Base-by-base conservation (phyloP, 495 filamentous ascomycete species). In the Aspergillus ostianus region DNA sequence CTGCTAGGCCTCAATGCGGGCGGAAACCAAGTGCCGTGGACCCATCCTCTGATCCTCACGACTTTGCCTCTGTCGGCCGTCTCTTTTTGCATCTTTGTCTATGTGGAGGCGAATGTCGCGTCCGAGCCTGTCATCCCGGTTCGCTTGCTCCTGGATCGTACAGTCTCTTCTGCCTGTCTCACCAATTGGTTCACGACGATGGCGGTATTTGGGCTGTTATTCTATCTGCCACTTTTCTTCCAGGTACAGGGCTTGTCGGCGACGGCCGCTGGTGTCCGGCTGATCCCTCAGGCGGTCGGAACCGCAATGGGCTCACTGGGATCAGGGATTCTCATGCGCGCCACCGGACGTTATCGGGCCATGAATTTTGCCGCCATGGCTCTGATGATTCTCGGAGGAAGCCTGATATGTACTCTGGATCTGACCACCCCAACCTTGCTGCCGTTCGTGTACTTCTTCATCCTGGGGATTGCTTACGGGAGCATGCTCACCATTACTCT, bases 11-110 rank as follows among this genome's bases (percentile, higher is more conserved):
- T 97, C 53, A 96, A 92, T 65, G 85, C 89, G 1, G 92, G 92
- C 13, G 92, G 93, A 6, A 96, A 93, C 59, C 71, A 90, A 18
- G 83, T 96, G 0, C 89, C 91, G 3, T 96, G 93, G 93, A 83
- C 77, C 0, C 89, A 95, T 57, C 91, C 90, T 3, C 74, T 96
- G n/a, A 85, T 95, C 5, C 71, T 91, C 19, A 81, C 78, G 5
- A 81, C 84, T 0, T 71, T 97, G 15, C 85, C 88, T 0, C 74
- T 94, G 1, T 87, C 88, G 4, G 62, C 77, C 0, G 77, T 84
- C 7, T 85, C 84, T 55, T 59, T 81, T 4, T 60, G 69, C 2
- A 44, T 74, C 4, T 86, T 96, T 47, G 64, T 79, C 32, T 92
- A 88, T 72, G 80, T 96, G 55, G 86, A 90, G 72, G 83, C 83